These are phyloP conservation scores for Cucurbita maxima DNA, from an alignment of 306 rosid species.

Conservation along the genomic window DNA sequence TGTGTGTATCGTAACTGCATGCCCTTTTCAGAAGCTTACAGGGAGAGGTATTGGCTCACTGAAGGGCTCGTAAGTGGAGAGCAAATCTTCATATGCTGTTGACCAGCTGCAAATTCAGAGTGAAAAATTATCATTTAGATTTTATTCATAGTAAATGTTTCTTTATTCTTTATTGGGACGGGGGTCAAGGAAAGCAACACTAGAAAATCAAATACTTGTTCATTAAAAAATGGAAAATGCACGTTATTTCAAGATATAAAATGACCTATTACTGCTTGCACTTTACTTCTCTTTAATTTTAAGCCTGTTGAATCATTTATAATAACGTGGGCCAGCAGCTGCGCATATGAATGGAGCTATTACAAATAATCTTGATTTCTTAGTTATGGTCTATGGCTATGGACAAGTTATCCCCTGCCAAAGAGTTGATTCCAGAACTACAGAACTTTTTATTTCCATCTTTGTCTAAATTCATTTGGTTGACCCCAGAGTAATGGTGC, in stretches of 20 bases:
- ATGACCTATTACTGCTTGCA: background rate
- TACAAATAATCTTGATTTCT: background rate
- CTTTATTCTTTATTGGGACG: background rate
- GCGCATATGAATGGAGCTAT: background rate
- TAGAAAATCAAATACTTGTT: background rate
- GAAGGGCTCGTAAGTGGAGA: conserved; percentile 59
- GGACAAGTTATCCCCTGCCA: background rate
- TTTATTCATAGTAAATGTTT: background rate
- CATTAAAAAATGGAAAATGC: background rate
- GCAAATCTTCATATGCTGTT: conserved; percentile 73
- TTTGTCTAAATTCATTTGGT: background rate
- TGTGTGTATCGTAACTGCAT: background rate
- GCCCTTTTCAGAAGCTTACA: conserved; percentile 30
- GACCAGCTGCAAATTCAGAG: conserved; percentile 67
- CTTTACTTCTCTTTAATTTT: background rate
- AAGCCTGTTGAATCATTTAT: background rate
- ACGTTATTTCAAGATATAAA: background rate
- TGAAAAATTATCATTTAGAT: conserved; percentile 4
- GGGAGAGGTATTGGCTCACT: conserved; percentile 71
- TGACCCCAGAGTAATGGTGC: background rate
- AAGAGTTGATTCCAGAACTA: background rate
- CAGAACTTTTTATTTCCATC: background rate
- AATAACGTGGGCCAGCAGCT: background rate
- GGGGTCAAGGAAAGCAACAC: background rate
- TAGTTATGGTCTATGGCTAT: background rate